Evolutionary conservation across 2,329 filamentous ascomycete species (phyloP), one percentile per base, ranked within the genome.

Genomic region (Reticulascus tulasneorum): DNA sequence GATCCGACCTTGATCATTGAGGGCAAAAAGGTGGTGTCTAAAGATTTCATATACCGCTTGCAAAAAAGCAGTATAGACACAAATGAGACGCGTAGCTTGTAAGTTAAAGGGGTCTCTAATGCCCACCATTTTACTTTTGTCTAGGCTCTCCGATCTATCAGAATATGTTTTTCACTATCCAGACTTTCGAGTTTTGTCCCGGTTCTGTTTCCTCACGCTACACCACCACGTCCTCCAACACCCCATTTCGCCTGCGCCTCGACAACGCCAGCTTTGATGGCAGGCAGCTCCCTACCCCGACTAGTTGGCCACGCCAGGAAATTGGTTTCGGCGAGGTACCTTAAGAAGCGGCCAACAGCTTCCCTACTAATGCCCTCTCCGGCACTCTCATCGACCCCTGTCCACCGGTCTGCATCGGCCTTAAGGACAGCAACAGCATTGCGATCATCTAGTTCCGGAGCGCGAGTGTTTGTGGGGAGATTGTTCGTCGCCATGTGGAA

Each of bases 401-500:
- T 73, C 75, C 74, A 73, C 69, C 72, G 54, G 34, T 71, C 66
- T 1, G 69, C 69, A 51, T 90, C 83, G 4, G 67, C 65, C 42
- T 67, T 67, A 13, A 87, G 62, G 1, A 77, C 73, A 4, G 63
- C 61, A 3, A 68, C 65, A 1, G 82, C 75, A 51, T 86, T 84
- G 19, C 51, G 47, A 54, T 90, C 86, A 50, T 87, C 82, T 11
- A 93, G 73, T 55, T 86, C 84, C 0, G 84, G 83, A 0, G 86
- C 83, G 28, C 77, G 77, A 18, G 82, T 86, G 45, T 78, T 78
- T 71, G 71, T 70, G 1, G 83, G 83, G 5, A 88, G 66, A 54
- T 86, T 76, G 3, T 73, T 73, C 1, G 76, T 79, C 11, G 82
- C 80, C 59, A 88, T 84, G 56, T 88, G 82, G 53, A 82, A 85